Conservation (phyloP, 441 rosid genomes). For the Erysimum cheiri region DNA sequence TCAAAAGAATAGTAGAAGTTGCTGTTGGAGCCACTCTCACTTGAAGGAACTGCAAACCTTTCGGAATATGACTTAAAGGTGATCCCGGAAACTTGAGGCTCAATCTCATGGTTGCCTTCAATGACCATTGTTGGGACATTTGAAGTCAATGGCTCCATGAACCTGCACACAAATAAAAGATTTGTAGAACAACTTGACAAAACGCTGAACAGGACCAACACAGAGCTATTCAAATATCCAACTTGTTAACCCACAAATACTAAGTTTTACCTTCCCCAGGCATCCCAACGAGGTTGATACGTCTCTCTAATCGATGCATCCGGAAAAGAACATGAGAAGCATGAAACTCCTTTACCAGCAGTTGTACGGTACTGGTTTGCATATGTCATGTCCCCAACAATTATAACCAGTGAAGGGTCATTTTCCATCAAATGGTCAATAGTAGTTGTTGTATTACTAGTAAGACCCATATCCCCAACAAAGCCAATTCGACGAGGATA, state of each 20-base stretch:
- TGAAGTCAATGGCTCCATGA: conserved; percentile 66
- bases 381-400: conserved; percentile 63
- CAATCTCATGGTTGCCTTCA: conserved; percentile 70
- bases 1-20: conserved; percentile 68
- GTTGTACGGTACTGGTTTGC: conserved; percentile 68
- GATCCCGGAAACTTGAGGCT: conserved; percentile 56
- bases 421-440: conserved; percentile 55
- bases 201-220: not conserved
- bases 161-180: conserved; percentile 42
- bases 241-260: not conserved
- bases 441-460: conserved; percentile 62
- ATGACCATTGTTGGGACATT: conserved; percentile 68
- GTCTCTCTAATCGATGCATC: conserved; percentile 67
- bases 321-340: conserved; percentile 59
- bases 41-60: conserved; percentile 61
- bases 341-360: conserved; percentile 54
- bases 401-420: conserved; percentile 58
- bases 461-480: conserved; percentile 69
- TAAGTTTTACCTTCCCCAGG: conserved; percentile 77
- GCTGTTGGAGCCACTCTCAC: conserved; percentile 61
- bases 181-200: not conserved
- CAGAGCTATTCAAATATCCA: not conserved
- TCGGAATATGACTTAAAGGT: conserved; percentile 63
- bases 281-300: conserved; percentile 90
- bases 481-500: conserved; percentile 59